These are phyloP conservation scores for Diplodia intermedia DNA, from an alignment of 2,329 filamentous ascomycete genomes.

Conservation along the genomic window DNA sequence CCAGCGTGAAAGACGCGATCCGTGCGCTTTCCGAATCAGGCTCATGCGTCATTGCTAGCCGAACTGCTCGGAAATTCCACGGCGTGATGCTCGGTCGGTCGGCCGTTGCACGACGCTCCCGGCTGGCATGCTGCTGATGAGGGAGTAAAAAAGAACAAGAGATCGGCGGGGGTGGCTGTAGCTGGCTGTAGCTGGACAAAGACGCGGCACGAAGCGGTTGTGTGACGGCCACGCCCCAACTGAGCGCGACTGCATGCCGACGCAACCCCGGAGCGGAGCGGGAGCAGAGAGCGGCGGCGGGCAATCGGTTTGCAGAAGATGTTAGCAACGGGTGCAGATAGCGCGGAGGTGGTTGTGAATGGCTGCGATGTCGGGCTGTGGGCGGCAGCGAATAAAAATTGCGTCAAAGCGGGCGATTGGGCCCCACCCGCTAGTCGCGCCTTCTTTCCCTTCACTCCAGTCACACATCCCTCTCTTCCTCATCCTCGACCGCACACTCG, in stretches of 20 bases:
- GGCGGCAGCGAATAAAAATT: background rate
- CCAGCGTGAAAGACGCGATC: background rate
- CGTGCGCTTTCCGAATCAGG: background rate
- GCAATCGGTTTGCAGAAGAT: constrained; percentile 20
- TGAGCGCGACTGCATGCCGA: background rate
- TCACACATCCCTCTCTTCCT: constrained; percentile 11
- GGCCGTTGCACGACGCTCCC: background rate
- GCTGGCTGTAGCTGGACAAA: background rate
- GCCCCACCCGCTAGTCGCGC: constrained; percentile 17
- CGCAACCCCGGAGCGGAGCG: background rate
- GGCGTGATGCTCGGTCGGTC: no score
- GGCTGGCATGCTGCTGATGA: background rate
- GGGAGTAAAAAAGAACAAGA: background rate
- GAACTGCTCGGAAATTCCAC: constrained; percentile 4
- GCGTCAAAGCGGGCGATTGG: constrained; percentile 6
- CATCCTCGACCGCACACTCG: constrained; percentile 8
- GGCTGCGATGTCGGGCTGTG: constrained; percentile 15
- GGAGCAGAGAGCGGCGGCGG: background rate
- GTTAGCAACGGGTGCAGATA: constrained; percentile 16
- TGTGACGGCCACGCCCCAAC: background rate
- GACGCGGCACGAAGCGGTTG: background rate
- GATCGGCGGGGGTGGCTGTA: background rate
- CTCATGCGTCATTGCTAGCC: background rate
- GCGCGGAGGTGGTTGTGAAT: constrained; percentile 1
- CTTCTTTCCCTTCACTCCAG: constrained; percentile 1